Conservation (phyloP, 2,329 filamentous ascomycete genomes). For the Fusarium mundagurra region DNA sequence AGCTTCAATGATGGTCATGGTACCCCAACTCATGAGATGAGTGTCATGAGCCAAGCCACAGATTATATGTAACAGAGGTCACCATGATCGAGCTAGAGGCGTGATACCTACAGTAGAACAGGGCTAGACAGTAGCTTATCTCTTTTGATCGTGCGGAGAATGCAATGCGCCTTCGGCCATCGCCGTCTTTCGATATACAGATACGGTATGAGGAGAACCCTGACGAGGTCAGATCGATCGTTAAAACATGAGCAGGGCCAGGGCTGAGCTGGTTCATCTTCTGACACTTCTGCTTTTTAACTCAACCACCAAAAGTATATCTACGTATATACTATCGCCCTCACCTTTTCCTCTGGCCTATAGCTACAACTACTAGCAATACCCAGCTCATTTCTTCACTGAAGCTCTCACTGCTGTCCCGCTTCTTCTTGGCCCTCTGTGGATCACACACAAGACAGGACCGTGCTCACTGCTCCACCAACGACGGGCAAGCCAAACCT, state of each 20-base stretch:
- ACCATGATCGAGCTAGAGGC: constrained; percentile 32
- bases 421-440: constrained; percentile 31
- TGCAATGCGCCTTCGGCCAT: constrained; percentile 18
- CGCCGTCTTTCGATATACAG: constrained; percentile 33
- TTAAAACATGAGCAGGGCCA: constrained; percentile 30
- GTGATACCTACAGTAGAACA: constrained; percentile 38
- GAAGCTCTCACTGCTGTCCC: constrained; percentile 24
- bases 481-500: constrained; percentile 31
- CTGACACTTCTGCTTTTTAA: constrained; percentile 1
- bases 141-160: constrained; percentile 38
- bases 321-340: not conserved
- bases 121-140: constrained; percentile 39
- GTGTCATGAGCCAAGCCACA: constrained; percentile 36
- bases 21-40: constrained; percentile 15
- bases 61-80: constrained; percentile 11
- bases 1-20: not conserved
- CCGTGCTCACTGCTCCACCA: constrained; percentile 40
- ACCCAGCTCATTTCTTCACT: constrained; percentile 12
- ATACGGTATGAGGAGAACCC: constrained; percentile 35
- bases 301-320: not conserved
- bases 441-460: constrained; percentile 38
- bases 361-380: not conserved
- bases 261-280: constrained; percentile 14
- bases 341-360: not conserved
- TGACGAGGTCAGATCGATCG: constrained; percentile 26